phyloP scores from a whole-genome alignment of 1,139 yeast genomes.

The Scheffersomyces titani region DNA sequence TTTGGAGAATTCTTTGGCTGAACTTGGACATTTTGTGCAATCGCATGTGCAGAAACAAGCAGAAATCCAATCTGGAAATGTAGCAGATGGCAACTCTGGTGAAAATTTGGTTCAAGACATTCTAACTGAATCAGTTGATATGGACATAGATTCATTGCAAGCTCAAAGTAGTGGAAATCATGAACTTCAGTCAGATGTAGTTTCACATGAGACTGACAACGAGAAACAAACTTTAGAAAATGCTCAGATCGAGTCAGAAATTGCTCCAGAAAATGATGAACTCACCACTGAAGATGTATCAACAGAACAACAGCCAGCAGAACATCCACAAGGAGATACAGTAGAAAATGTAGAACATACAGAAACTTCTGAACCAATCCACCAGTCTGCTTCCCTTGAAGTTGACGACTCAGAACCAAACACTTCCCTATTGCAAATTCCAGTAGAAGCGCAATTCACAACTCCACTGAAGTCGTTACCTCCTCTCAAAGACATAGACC shows the following conservation, averaged over 20 bases:
- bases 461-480: slow-evolving; percentile 48
- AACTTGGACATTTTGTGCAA: not conserved
- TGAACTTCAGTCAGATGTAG: not conserved
- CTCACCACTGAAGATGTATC: not conserved
- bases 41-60: not conserved
- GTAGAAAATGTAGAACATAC: not conserved
- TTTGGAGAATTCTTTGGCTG: not conserved
- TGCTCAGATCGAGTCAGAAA: not conserved
- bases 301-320: not conserved
- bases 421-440: slow-evolving; percentile 12
- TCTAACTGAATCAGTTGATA: not conserved
- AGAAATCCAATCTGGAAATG: not conserved
- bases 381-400: not conserved
- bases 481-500: slow-evolving; percentile 46
- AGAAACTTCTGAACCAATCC: not conserved
- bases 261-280: not conserved
- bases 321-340: not conserved
- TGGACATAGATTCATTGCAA: not conserved
- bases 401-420: slow-evolving; percentile 14
- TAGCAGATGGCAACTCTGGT: not conserved
- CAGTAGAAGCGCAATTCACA: slow-evolving; percentile 22
- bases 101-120: not conserved
- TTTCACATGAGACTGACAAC: not conserved
- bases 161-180: not conserved
- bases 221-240: not conserved